Evolutionary conservation across 768 basidiomycete species (phyloP), one percentile per base, ranked within the genome.

Genomic region (Solioccasus polychromus): DNA sequence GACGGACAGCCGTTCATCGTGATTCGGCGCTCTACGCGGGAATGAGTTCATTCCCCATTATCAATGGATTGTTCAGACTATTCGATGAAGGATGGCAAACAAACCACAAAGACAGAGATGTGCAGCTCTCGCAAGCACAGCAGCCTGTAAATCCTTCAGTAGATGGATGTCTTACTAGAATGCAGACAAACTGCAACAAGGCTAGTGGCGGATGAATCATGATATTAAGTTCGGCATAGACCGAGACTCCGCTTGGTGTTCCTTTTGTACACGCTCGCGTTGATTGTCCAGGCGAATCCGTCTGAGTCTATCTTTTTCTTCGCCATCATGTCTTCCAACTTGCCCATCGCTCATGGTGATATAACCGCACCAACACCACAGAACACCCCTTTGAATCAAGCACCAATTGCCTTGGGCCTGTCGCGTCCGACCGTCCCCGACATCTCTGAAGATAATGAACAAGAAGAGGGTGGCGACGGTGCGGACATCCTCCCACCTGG

Each of bases 291-390:
- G 40, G 37, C 34, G 36, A 55, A 51, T 54, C 48, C 31, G 40
- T 45, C 42, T 56, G 46, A 43, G 51, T 44, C 38, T 47, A 49
- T 45, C 59, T 11, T 46, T 47, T 53, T 59, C 54, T 54, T 55
- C 48, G 51, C 58, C 58, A 61, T 59, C 58, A 89, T 89, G 87
- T 84, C 84, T 38, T 78, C 78, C 61, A 82, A 73, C 61, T 67
- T 89, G 42, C 78, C 82, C 58, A 88, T 89, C 64, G 68, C 72
- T 23, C 68, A 71, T 35, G 63, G 68, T 45, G 79, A 79, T 68
- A 71, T 83, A 20, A 83, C 86, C 3, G 92, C 92, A n/a, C 92
- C 92, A 8, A 96, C 92, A 14, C 92, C 92, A 19, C 88, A 90
- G 72, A 95, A 96, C 70, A 95, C 93, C 3, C 93, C 92, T 10